These are phyloP conservation scores for Wickerhamiella occidentalis DNA, from an alignment of 805 yeast species.

Conservation along the genomic window DNA sequence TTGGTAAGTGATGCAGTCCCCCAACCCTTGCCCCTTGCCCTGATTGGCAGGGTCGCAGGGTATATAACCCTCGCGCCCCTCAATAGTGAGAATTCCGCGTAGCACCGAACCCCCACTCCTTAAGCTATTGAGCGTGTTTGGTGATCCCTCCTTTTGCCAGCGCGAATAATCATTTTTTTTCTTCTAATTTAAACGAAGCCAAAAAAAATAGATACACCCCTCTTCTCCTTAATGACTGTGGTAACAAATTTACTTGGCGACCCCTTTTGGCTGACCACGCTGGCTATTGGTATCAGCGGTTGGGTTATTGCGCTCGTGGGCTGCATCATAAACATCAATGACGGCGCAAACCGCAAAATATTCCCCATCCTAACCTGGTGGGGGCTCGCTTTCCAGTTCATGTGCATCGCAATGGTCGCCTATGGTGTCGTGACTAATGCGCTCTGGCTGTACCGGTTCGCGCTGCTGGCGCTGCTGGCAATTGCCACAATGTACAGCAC, in stretches of 20 bases:
- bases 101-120: not conserved
- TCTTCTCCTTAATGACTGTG: conserved; percentile 11
- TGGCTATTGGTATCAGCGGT: conserved; percentile 57
- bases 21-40: conserved; percentile 5
- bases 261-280: conserved; percentile 78
- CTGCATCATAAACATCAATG: conserved; percentile 43
- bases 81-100: not conserved
- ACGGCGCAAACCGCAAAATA: conserved; percentile 24
- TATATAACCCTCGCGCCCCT: conserved; percentile 1
- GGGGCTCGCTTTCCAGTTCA: conserved; percentile 74
- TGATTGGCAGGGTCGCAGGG: conserved; percentile 3
- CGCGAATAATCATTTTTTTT: not conserved
- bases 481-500: conserved; percentile 76
- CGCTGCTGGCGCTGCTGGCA: conserved; percentile 43
- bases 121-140: not conserved
- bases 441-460: conserved; percentile 52
- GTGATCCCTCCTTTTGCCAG: conserved; percentile 6
- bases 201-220: not conserved
- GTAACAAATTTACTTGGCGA: conserved; percentile 49
- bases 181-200: not conserved
- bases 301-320: conserved; percentile 90
- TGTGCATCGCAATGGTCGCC: conserved; percentile 42
- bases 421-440: conserved; percentile 47
- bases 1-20: conserved; percentile 5
- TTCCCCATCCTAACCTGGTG: conserved; percentile 93